Percentiles rank a stretch among this genome's conserved stretches.
phyloP scores from a whole-genome alignment of 495 filamentous ascomycete genomes.

The Oidiodendron maius region DNA sequence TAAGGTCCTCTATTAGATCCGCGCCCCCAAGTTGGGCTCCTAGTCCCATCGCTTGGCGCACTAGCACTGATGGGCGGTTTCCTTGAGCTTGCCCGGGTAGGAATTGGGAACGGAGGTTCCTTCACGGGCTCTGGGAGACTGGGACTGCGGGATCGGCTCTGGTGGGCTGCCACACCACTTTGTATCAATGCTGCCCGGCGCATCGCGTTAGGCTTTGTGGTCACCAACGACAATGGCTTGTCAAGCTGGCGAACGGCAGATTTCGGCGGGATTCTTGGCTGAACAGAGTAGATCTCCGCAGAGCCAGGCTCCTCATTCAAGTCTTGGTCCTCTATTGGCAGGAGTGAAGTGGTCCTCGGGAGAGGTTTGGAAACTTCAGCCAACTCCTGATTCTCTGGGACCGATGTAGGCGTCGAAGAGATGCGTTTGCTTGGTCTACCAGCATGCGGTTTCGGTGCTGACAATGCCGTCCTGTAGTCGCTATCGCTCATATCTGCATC shows the following conservation, averaged over 20 bases:
- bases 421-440: slow-evolving; percentile 31
- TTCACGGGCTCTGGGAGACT: slow-evolving; percentile 54
- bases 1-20: slow-evolving; percentile 34
- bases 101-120: slow-evolving; percentile 85
- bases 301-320: slow-evolving; percentile 5
- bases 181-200: slow-evolving; percentile 66
- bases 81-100: slow-evolving; percentile 80
- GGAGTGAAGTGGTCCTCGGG: slow-evolving; percentile 6
- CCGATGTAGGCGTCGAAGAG: slow-evolving; percentile 17
- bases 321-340: slow-evolving; percentile 8
- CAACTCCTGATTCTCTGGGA: slow-evolving; percentile 20
- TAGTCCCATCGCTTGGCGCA: slow-evolving; percentile 64
- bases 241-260: slow-evolving; percentile 20
- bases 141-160: slow-evolving; percentile 64
- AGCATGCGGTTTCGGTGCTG: slow-evolving; percentile 47
- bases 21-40: slow-evolving; percentile 63
- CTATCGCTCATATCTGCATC: slow-evolving; percentile 59
- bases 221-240: slow-evolving; percentile 21
- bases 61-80: slow-evolving; percentile 62
- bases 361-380: slow-evolving; percentile 13
- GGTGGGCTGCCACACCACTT: slow-evolving; percentile 67
- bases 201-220: slow-evolving; percentile 36
- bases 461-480: slow-evolving; percentile 58
- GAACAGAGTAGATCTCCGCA: slow-evolving; percentile 11
- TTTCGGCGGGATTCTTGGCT: slow-evolving; percentile 5